Base-by-base conservation (phyloP, 768 basidiomycete species). In the Exidia glandulosa region DNA sequence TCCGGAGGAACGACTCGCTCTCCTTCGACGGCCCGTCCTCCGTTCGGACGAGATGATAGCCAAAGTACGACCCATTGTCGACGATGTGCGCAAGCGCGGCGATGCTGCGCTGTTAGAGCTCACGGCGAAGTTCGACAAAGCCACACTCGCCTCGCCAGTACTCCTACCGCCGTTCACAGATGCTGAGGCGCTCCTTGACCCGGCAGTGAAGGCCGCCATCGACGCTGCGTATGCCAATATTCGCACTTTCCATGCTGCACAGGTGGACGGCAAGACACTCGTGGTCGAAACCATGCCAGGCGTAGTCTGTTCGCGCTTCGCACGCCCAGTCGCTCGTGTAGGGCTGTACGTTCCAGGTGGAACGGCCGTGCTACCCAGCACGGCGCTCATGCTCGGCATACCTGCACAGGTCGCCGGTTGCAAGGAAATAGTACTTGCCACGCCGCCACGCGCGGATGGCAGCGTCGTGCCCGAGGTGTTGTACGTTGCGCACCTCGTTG, bases 381-480 rank as follows among this genome's bases (percentile, higher is more conserved):
- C 96, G 23, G 95, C 96, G 2, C 80, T 99, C 66, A 97, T 97
- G 94, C 84, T 99, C 23, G 95, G 95, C 61, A 87, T 97, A 31
- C 96, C 96, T 16, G 96, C 96, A 2, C 94, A 96, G 70, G 96
- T 97, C 10, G 96, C 96, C 2, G 92, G 92, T 2, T 98, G 95
- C 76, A 84, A 82, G 62, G 82, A 90, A 66, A 86, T 98, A 63
- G 89, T 97, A 37, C 79, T 99, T 61, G 94, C 96, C 3, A 97
- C 96, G 3, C 96, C 96, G n/a, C 95, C 96, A 1, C 81, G 94
- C 45, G 73, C 87, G 14, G 94, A 98, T 71, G 96, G 95, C 12
- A 88, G 82, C 66, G 85, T 99, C 67, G 93, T 92, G 3, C 93
- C 95, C 2, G 96, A 99, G 75, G 95, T 99, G 50, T 83, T 98